These are phyloP conservation scores for Epichloe hybrida DNA, from an alignment of 2,329 filamentous ascomycete species.

Conservation along the genomic window DNA sequence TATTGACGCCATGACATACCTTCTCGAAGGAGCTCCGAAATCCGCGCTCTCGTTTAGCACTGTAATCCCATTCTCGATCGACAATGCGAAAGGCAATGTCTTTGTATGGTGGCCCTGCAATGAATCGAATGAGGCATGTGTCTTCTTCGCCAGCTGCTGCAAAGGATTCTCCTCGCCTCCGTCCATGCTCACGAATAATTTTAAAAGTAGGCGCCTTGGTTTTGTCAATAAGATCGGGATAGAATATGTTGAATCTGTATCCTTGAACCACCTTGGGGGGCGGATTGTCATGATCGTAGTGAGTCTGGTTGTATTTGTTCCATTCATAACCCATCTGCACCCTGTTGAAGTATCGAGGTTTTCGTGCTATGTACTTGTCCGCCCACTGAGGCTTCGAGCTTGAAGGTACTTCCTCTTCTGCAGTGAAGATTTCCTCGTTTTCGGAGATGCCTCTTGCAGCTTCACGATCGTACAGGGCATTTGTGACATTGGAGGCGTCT, in stretches of 20 bases:
- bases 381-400: constrained; percentile 62
- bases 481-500: constrained; percentile 76
- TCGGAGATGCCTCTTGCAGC: constrained; percentile 82
- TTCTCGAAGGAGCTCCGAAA: constrained; percentile 97
- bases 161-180: constrained; percentile 81
- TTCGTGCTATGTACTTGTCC: constrained; percentile 73
- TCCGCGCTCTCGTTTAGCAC: constrained; percentile 82
- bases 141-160: constrained; percentile 91
- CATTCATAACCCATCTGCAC: constrained; percentile 99
- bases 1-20: constrained; percentile 38
- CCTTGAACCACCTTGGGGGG: constrained; percentile 98
- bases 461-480: constrained; percentile 82
- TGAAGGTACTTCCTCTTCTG: constrained; percentile 62
- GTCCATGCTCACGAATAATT: constrained; percentile 85
- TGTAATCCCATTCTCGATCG: constrained; percentile 98
- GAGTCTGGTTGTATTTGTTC: constrained; percentile 99
- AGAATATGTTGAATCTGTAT: constrained; percentile 99
- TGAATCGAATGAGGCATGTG: constrained; percentile 91
- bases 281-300: constrained; percentile 97
- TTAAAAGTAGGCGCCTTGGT: constrained; percentile 88
- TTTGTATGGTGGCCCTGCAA: constrained; percentile 89
- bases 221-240: constrained; percentile 92
- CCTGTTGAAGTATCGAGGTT: constrained; percentile 93
- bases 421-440: constrained; percentile 90
- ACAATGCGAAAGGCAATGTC: constrained; percentile 96